A percentile compares a stretch with the other conserved stretches of the same genome.
Conservation (phyloP, 2,329 filamentous ascomycete genomes). For the Apiospora koreana region DNA sequence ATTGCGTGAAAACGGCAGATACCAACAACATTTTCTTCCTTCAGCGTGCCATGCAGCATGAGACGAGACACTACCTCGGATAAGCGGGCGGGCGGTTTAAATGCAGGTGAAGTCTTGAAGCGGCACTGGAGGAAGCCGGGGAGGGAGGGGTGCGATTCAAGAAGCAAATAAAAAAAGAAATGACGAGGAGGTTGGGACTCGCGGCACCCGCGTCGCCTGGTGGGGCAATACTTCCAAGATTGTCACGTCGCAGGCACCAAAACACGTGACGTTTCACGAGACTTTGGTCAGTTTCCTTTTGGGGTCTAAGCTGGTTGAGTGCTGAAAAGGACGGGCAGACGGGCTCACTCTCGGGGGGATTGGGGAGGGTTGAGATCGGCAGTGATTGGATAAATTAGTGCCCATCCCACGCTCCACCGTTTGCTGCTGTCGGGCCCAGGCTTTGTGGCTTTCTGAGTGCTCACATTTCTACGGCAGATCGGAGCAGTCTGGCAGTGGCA, state of each 20-base stretch:
- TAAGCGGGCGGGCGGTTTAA: neutral
- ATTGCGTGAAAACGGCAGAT: neutral
- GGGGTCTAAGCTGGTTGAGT: neutral
- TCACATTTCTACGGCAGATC: neutral
- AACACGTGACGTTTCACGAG: constrained; percentile 16
- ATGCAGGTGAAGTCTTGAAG: neutral
- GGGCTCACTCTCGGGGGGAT: neutral
- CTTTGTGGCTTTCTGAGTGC: neutral
- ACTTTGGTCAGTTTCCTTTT: neutral
- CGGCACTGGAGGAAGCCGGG: neutral
- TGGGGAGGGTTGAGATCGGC: constrained; percentile 1
- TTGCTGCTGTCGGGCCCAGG: neutral
- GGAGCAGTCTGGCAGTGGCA: too few species aligned
- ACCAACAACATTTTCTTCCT: neutral
- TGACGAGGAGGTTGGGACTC: constrained; percentile 44
- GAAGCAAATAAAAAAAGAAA: constrained; percentile 7
- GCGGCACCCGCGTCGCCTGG: constrained; percentile 30
- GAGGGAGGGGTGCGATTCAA: neutral
- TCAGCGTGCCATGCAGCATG: neutral
- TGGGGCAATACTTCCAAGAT: neutral
- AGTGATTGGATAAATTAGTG: neutral
- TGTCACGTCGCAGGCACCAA: constrained; percentile 16
- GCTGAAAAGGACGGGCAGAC: neutral
- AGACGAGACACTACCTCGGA: constrained; percentile 4
- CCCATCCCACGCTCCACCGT: neutral